Evolutionary conservation across 1,284 basidiomycete genomes (phyloP), one percentile per base, ranked within the genome.

Genomic region (Malassezia brasiliensis): DNA sequence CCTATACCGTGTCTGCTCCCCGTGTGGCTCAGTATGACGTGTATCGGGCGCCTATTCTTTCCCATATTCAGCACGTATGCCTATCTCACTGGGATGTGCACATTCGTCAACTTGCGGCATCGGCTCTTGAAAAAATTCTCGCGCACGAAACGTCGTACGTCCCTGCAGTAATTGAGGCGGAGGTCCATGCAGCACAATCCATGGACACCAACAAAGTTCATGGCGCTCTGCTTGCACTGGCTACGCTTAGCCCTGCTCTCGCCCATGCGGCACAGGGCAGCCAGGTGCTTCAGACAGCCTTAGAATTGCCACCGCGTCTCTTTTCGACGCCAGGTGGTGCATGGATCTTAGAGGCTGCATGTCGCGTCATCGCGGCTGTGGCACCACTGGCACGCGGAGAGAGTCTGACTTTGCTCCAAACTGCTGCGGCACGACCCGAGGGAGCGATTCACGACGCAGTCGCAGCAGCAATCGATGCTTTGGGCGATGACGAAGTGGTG

Each of bases 1-100:
- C 91, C 0, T 96, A 93, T 71, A 77, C 88, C 6, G 76, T 80
- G 5, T 88, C 88, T 44, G 88, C 90, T 40, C 85, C 87, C 32
- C 83, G 85, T 62, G 87, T 96, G 17, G 88, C 90, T 12, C 78
- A 80, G 86, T 91, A 71, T 68, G 86, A 80, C 5, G 40, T 25
- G 35, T 56, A 52, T 30, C 81, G 85, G 22, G 62, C 76, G 0
- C 80, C 79, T 51, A 78, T 96, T 54, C 76, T 91, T 42, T 79
- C 85, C 50, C 88, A 94, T 69, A 74, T 96, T 34, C 75, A 89
- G 37, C 77, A 81, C 56, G 83, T 85, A 37, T 86, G 86, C 0
- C 69, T 94, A 45, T 79, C 85, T 37, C 93, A 98, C 75, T 96
- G 93, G 91, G 91, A 96, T 72, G 74, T 79, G 1, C 76, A 81